Evolutionary conservation across 208 protist genomes (phyloP).

Genomic region (Spongospora subterranea): DNA sequence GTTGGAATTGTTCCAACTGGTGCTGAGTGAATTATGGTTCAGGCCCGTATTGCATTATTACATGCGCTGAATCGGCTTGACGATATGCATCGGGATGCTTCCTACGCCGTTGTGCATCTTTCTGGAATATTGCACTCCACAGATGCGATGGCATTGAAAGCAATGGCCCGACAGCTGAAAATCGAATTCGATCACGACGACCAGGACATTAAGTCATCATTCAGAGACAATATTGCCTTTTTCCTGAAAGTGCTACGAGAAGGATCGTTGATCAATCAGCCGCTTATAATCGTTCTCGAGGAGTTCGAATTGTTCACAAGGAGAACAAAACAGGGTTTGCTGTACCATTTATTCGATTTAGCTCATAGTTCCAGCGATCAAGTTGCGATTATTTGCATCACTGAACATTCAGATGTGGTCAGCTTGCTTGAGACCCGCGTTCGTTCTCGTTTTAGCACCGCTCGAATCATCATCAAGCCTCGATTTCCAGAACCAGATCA

Average conservation of each 20-base stretch:
- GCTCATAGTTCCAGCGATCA: constrained; percentile 10
- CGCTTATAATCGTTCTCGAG: background rate
- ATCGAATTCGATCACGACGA: constrained; percentile 40
- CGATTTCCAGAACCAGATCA: background rate
- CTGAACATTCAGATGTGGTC: background rate
- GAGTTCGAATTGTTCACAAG: constrained; percentile 31
- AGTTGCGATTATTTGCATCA: constrained; percentile 45
- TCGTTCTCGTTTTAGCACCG: background rate
- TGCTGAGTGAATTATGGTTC: too few relatives aligned
- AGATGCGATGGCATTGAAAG: background rate
- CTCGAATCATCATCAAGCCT: background rate
- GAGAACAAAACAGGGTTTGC: background rate
- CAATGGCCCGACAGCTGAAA: constrained; percentile 16
- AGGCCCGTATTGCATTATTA: constrained; percentile 24
- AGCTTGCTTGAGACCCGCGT: constrained; percentile 26
- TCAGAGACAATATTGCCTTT: background rate
- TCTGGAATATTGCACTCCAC: background rate
- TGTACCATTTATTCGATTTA: constrained; percentile 45
- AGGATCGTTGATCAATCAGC: constrained; percentile 25
- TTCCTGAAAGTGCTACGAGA: background rate
- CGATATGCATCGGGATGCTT: background rate
- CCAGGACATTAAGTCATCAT: background rate
- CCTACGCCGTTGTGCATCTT: constrained; percentile 31
- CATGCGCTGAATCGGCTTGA: constrained; percentile 34
- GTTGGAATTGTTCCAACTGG: too few relatives aligned